Conservation (phyloP, 202 grass and related monocot species). For the Tripidium arundinaceum region DNA sequence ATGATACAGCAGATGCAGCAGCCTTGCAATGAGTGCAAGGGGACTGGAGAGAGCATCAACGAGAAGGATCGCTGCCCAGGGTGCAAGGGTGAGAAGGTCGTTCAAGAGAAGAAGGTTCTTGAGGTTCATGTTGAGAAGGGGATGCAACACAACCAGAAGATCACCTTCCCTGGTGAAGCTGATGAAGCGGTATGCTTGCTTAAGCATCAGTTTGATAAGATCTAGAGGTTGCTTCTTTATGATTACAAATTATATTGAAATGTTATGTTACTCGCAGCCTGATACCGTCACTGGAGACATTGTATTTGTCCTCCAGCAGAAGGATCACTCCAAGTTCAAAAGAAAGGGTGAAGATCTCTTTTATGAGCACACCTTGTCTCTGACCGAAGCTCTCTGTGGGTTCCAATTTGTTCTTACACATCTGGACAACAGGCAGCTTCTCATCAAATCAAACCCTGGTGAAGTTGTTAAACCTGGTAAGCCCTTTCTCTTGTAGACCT, state of each 20-base stretch:
- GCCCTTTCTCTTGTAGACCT: background rate
- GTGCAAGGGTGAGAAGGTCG: conserved; percentile 88
- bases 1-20: conserved; percentile 98
- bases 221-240: background rate
- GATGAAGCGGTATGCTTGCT: conserved; percentile 75
- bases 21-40: conserved; percentile 86
- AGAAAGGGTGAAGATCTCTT: conserved; percentile 94
- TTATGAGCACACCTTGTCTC: conserved; percentile 80
- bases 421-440: conserved; percentile 83
- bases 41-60: conserved; percentile 77
- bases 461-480: conserved; percentile 94
- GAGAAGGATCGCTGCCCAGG: conserved; percentile 80
- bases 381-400: conserved; percentile 84
- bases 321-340: conserved; percentile 89
- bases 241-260: background rate
- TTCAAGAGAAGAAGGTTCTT: conserved; percentile 87
- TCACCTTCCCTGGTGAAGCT: conserved; percentile 93
- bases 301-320: conserved; percentile 91
- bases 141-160: conserved; percentile 85
- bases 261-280: conserved; percentile 53
- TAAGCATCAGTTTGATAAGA: background rate
- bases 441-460: conserved; percentile 78
- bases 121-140: conserved; percentile 92
- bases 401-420: conserved; percentile 90
- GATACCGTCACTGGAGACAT: conserved; percentile 93